Conservation (phyloP, 306 rosid genomes). For the Medicago lupulina region DNA sequence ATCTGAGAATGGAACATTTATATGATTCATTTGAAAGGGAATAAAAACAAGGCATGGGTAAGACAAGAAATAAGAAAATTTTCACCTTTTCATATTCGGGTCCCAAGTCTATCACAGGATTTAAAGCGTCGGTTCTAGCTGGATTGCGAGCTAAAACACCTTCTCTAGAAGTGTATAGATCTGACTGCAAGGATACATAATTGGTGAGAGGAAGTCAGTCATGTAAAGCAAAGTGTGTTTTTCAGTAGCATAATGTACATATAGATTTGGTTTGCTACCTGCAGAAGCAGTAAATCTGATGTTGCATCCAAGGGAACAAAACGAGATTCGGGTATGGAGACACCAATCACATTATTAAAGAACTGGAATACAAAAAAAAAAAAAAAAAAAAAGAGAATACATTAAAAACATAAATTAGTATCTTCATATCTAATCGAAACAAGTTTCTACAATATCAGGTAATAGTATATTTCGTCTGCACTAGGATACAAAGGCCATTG, state of each 20-base stretch:
- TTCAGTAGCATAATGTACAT: slow-evolving; percentile 12
- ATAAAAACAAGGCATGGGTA: slow-evolving; percentile 4
- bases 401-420: slow-evolving; percentile 30
- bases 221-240: background rate
- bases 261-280: slow-evolving; percentile 50
- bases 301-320: slow-evolving; percentile 61
- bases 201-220: slow-evolving; percentile 25
- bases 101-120: slow-evolving; percentile 73
- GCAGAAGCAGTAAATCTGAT: slow-evolving; percentile 68
- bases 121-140: slow-evolving; percentile 60
- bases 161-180: slow-evolving; percentile 55
- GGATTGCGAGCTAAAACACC: slow-evolving; percentile 69
- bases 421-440: background rate
- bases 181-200: slow-evolving; percentile 64
- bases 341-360: slow-evolving; percentile 61
- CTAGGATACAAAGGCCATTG: background rate
- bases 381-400: slow-evolving; percentile 16
- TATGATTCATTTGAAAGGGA: slow-evolving; percentile 13
- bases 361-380: slow-evolving; percentile 48
- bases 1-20: slow-evolving; percentile 55
- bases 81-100: slow-evolving; percentile 78
- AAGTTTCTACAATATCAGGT: background rate
- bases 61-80: slow-evolving; percentile 12
- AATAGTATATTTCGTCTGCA: slow-evolving; percentile 27
- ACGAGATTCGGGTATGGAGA: slow-evolving; percentile 63